Evolutionary conservation across 1,284 basidiomycete genomes (phyloP).

Genomic region (Melampsora larici-populina): DNA sequence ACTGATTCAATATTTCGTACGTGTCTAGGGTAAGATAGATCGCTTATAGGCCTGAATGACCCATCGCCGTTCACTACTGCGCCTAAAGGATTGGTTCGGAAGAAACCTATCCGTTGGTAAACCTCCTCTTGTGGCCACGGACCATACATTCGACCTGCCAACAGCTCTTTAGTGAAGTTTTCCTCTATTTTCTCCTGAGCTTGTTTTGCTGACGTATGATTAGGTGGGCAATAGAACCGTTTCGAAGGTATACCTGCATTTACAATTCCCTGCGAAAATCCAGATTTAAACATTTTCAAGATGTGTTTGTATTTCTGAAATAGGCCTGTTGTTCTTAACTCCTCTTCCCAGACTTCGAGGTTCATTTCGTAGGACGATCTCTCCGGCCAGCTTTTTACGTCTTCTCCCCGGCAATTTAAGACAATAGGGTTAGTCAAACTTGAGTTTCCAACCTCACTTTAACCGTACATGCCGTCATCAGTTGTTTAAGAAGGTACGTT

Average conservation of each 20-base stretch:
- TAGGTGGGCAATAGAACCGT: no score
- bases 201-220: no score
- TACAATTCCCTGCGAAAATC: not conserved
- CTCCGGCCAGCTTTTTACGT: not conserved
- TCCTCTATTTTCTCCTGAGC: no score
- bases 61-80: no score
- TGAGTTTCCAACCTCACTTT: no score
- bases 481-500: no score
- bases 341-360: not conserved
- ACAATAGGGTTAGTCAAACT: no score
- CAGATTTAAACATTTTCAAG: not conserved
- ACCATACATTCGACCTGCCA: not conserved
- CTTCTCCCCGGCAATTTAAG: no score
- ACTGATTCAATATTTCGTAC: no score
- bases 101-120: not conserved
- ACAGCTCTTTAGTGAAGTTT: not conserved
- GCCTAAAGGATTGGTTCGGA: no score
- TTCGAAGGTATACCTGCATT: not conserved
- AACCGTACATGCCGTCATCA: not conserved
- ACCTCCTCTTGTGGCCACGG: not conserved
- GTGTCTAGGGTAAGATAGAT: not conserved
- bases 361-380: not conserved
- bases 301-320: not conserved
- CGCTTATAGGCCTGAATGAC: not conserved
- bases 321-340: not conserved